Evolutionary conservation across 1,139 yeast genomes (phyloP), one percentile per base, ranked within the genome.

Genomic region (Saccharomyces pastorianus): DNA sequence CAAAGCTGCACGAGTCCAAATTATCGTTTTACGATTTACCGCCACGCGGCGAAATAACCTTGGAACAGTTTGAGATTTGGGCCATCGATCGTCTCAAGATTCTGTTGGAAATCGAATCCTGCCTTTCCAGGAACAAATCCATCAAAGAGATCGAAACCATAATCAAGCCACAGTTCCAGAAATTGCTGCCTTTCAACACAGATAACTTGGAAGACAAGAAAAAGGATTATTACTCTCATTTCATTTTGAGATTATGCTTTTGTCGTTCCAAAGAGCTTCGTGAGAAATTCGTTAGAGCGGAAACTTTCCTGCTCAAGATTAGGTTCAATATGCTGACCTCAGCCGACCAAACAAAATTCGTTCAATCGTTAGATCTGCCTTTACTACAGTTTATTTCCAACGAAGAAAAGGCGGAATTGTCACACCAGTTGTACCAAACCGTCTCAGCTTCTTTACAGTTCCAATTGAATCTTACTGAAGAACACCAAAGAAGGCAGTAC

Each of bases 201-300:
- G 66, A 71, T 53, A 64, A 72, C 56, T 71, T 73, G 53, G 72
- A 69, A 47, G 95, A 89, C 67, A 79, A 96, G 59, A 80, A 80
- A 61, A 93, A 91, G 68, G 99, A 93, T 70, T 93, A 89, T 66
- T 90, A 88, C 68, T 87, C 96, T n/a, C 99, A 93, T 71, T 93
- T 76, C 66, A 91, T 91, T 48, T 74, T 93, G 59, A 76, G 97
- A 55, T 75, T 93, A 51, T 96, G 96, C 53, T 93, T 93, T 67
- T 88, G 98, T 66, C 81, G 96, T 58, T 81, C 86, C 13, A 88
- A 88, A 54, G 98, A 93, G 57, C 77, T 91, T 52, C 77, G 98
- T 54, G 81, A 78, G 49, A 82, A 93, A 64, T 91, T 93, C 64
- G 74, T 88, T 46, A 81, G 82, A 60, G 82, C 89, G 48, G 99